These are phyloP conservation scores for Xylaria nigripes DNA, from an alignment of 495 filamentous ascomycete species.

Conservation along the genomic window DNA sequence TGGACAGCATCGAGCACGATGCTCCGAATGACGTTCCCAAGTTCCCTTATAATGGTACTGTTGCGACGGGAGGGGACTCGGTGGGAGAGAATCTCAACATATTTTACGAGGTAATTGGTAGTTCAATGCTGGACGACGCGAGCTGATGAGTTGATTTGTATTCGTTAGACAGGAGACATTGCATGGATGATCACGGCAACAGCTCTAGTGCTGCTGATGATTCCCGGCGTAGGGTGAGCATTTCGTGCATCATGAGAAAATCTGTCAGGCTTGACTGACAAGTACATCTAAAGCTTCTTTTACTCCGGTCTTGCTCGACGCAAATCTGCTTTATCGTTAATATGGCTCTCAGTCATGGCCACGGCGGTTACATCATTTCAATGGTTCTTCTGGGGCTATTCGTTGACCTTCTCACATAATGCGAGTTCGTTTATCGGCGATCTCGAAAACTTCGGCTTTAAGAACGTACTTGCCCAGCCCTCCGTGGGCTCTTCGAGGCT, in stretches of 20 bases:
- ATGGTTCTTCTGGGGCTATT: constrained; percentile 99
- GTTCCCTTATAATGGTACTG: constrained; percentile 57
- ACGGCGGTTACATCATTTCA: constrained; percentile 85
- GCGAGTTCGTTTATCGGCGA: constrained; percentile 79
- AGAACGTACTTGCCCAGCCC: constrained; percentile 68
- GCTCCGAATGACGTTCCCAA: constrained; percentile 40
- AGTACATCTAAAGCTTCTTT: constrained; percentile 59
- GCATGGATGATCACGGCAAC: constrained; percentile 85
- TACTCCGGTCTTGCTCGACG: constrained; percentile 96
- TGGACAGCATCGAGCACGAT: constrained; percentile 33
- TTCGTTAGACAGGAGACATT: constrained; percentile 68
- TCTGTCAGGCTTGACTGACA: constrained; percentile 10
- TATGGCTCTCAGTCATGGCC: constrained; percentile 98
- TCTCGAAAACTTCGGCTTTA: constrained; percentile 79
- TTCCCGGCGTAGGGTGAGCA: constrained; percentile 74
- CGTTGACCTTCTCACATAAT: constrained; percentile 80
- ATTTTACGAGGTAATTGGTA: constrained; percentile 59
- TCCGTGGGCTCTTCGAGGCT: constrained; percentile 73
- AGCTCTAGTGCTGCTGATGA: constrained; percentile 92
- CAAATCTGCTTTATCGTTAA: constrained; percentile 88
- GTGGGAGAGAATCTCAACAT: constrained; percentile 68
- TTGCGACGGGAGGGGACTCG: constrained; percentile 64
- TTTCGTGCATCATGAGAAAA: constrained; percentile 9
- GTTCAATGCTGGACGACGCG: background rate
- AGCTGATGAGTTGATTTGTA: constrained; percentile 1